Evolutionary conservation across 2,329 filamentous ascomycete species (phyloP).

Genomic region (Cladophialophora yegresii): DNA sequence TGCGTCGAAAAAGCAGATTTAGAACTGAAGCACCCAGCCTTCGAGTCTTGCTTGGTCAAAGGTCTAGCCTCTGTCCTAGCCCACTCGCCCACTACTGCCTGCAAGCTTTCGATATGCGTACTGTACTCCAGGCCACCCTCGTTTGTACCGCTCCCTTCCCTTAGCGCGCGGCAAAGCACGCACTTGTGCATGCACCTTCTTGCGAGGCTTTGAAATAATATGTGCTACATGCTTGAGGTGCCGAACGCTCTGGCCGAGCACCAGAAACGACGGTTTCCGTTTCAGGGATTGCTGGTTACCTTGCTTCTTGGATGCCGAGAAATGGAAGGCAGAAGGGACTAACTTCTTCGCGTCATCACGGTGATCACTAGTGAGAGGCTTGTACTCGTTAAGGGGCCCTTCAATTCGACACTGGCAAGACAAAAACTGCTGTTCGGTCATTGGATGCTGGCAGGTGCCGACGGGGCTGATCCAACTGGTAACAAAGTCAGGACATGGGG

Average conservation of each 20-base stretch:
- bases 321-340: neutral
- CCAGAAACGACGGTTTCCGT: neutral
- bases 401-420: neutral
- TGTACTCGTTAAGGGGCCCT: neutral
- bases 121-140: neutral
- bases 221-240: no score
- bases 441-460: neutral
- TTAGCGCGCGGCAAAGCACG: neutral
- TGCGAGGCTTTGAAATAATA: neutral
- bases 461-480: neutral
- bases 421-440: neutral
- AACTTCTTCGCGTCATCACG: neutral
- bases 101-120: neutral
- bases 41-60: neutral
- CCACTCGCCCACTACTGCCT: neutral
- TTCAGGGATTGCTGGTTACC: neutral
- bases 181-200: neutral
- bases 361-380: neutral
- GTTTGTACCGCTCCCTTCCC: neutral
- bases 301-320: neutral
- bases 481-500: neutral
- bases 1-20: neutral
- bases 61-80: neutral
- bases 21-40: neutral
- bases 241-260: neutral